A percentile compares a stretch with the other conserved stretches of the same genome.
phyloP scores from a whole-genome alignment of 1,139 yeast genomes.

The Debaryomyces nepalensis region DNA sequence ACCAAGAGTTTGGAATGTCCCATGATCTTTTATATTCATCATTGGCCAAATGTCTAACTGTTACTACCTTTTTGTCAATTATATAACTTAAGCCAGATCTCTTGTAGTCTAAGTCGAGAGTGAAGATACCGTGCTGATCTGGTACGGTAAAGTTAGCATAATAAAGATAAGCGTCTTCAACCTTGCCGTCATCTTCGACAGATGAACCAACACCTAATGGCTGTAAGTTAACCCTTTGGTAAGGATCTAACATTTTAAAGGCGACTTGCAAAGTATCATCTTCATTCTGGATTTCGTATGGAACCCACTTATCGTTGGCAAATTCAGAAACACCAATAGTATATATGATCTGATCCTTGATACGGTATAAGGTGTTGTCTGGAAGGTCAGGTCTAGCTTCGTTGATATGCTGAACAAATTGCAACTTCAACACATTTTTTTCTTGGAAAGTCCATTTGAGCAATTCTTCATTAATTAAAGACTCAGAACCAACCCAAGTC shows the following conservation, averaged over 20 bases:
- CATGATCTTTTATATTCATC: slow-evolving; percentile 94
- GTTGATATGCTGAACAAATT: slow-evolving; percentile 56
- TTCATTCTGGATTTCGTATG: slow-evolving; percentile 51
- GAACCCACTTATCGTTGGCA: slow-evolving; percentile 67
- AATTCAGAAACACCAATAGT: slow-evolving; percentile 71
- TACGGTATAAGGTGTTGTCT: slow-evolving; percentile 62
- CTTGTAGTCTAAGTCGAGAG: slow-evolving; percentile 78
- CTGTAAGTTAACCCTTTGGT: slow-evolving; percentile 72
- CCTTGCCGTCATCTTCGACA: slow-evolving; percentile 29
- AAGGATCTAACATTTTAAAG: slow-evolving; percentile 92
- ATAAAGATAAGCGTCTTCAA: slow-evolving; percentile 45
- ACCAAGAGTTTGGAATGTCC: slow-evolving; percentile 94
- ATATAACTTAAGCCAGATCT: slow-evolving; percentile 79
- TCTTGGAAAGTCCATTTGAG: slow-evolving; percentile 79
- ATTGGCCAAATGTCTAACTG: slow-evolving; percentile 93
- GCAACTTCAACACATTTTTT: slow-evolving; percentile 63
- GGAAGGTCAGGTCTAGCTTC: slow-evolving; percentile 43
- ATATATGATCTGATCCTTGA: slow-evolving; percentile 70
- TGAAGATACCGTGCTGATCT: slow-evolving; percentile 96
- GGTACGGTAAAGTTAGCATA: slow-evolving; percentile 68
- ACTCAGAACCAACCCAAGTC: slow-evolving; percentile 75
- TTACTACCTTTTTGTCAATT: slow-evolving; percentile 67
- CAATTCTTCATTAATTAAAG: slow-evolving; percentile 59
- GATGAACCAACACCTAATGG: slow-evolving; percentile 48
- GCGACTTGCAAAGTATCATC: slow-evolving; percentile 76